phyloP scores from a whole-genome alignment of 1,284 basidiomycete genomes.

The Leccinum huronense region DNA sequence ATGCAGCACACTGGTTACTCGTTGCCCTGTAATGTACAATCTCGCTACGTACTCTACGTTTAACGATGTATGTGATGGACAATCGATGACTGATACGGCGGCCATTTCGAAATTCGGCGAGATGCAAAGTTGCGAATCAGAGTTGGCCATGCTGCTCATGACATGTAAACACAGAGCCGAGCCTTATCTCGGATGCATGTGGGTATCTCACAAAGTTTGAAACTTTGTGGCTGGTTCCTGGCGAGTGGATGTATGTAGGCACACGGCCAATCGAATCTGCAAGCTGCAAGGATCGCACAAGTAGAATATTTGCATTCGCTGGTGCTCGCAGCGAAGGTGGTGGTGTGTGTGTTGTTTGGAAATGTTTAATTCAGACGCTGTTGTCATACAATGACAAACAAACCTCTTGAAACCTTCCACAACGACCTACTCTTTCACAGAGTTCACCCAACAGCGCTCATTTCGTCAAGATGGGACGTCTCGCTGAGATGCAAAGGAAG shows the following conservation, averaged over 20 bases:
- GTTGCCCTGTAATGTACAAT: conserved; percentile 14
- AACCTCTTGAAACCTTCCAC: conserved; percentile 15
- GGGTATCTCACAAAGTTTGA: conserved; percentile 12
- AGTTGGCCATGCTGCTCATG: conserved; percentile 2
- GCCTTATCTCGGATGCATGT: conserved; percentile 19
- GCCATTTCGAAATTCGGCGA: not conserved
- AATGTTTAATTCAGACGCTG: conserved; percentile 29
- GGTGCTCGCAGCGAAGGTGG: not conserved
- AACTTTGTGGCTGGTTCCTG: not conserved
- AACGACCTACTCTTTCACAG: not conserved
- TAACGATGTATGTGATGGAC: conserved; percentile 12
- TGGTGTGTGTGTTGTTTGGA: conserved; percentile 26
- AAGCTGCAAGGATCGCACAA: not conserved
- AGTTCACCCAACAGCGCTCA: conserved; percentile 11
- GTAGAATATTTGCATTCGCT: not conserved
- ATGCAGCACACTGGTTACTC: conserved; percentile 13
- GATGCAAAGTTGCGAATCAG: not conserved
- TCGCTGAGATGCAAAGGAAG: conserved; percentile 92
- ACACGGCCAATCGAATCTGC: not conserved
- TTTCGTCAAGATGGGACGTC: conserved; percentile 65
- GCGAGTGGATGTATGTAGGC: not conserved
- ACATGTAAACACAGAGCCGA: conserved; percentile 4
- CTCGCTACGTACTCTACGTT: conserved; percentile 12
- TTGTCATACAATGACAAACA: conserved; percentile 36
- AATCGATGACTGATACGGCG: conserved; percentile 12